These are phyloP conservation scores for Coprinopsis cinerea DNA, from an alignment of 768 basidiomycete genomes.

Conservation along the genomic window DNA sequence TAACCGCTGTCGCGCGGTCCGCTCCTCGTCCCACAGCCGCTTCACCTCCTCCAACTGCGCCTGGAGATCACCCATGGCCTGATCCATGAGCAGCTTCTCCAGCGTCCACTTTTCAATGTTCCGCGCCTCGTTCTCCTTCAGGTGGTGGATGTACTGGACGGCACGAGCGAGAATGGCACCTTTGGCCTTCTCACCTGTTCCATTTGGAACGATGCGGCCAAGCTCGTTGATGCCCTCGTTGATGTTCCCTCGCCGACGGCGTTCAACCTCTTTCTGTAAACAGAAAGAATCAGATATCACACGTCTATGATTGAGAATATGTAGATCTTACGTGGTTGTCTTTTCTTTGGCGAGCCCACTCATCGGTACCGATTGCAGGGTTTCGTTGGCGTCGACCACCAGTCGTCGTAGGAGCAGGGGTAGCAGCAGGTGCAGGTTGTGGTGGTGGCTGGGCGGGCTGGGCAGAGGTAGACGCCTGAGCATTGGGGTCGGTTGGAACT, in stretches of 20 bases:
- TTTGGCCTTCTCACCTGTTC: slow-evolving; percentile 83
- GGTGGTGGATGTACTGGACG: slow-evolving; percentile 86
- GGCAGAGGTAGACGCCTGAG: slow-evolving; percentile 4
- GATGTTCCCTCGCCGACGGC: slow-evolving; percentile 90
- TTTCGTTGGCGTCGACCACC: slow-evolving; percentile 47
- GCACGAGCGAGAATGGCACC: slow-evolving; percentile 84
- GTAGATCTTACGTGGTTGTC: slow-evolving; percentile 65
- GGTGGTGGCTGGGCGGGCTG: slow-evolving; percentile 9
- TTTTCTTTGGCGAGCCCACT: slow-evolving; percentile 76
- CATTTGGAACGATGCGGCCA: slow-evolving; percentile 81
- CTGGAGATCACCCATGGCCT: slow-evolving; percentile 84
- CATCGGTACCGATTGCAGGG: slow-evolving; percentile 65
- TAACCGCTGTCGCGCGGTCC: slow-evolving; percentile 47
- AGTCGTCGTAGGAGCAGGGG: slow-evolving; percentile 20
- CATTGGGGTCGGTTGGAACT: slow-evolving; percentile 7
- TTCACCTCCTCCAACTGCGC: slow-evolving; percentile 79
- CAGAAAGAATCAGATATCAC: slow-evolving; percentile 1
- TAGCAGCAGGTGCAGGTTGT: slow-evolving; percentile 10
- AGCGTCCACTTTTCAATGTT: slow-evolving; percentile 94
- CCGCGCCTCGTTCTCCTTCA: slow-evolving; percentile 85
- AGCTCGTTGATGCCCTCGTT: slow-evolving; percentile 95
- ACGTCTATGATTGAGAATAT: neutral
- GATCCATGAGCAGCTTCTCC: slow-evolving; percentile 88
- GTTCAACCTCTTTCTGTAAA: slow-evolving; percentile 93
- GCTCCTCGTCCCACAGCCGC: slow-evolving; percentile 77